Evolutionary conservation across 495 filamentous ascomycete species (phyloP).

Genomic region (Margaritispora aquatica): DNA sequence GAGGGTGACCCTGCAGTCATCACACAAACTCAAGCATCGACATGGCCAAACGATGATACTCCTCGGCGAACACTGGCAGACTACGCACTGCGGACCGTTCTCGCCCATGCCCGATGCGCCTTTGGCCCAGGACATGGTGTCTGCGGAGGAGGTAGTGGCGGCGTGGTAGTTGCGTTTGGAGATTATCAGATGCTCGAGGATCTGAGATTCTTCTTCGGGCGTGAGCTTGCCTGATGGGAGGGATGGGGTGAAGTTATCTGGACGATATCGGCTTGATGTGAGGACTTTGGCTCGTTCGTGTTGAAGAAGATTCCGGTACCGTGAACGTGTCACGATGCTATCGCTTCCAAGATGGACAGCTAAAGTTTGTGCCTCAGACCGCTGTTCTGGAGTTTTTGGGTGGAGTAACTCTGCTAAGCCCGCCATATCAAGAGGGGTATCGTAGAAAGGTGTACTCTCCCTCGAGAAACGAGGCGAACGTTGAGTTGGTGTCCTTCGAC

Average conservation of each 20-base stretch:
- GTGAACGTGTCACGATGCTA: conserved; percentile 73
- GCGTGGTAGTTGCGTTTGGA: conserved; percentile 38
- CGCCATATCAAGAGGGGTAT: conserved; percentile 56
- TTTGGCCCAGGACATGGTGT: conserved; percentile 47
- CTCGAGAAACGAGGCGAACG: conserved; percentile 35
- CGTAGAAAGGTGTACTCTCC: conserved; percentile 52
- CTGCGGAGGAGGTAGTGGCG: conserved; percentile 4
- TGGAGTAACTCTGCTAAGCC: conserved; percentile 78
- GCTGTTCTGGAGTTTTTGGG: conserved; percentile 69
- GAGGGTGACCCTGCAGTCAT: conserved; percentile 87
- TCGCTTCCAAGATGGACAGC: conserved; percentile 69
- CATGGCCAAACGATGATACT: conserved; percentile 97
- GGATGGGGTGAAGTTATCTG: conserved; percentile 16
- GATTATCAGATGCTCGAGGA: conserved; percentile 80
- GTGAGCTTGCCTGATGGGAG: conserved; percentile 36
- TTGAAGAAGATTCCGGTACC: conserved; percentile 60
- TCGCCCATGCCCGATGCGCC: conserved; percentile 66
- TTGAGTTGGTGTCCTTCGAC: conserved; percentile 73
- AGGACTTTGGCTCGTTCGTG: conserved; percentile 62
- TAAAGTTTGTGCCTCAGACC: conserved; percentile 73
- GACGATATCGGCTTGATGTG: conserved; percentile 36
- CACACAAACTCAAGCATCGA: conserved; percentile 86
- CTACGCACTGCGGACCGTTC: conserved; percentile 82
- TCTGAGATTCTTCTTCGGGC: conserved; percentile 66
- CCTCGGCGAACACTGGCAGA: conserved; percentile 81